These are phyloP conservation scores for Cucurbitaria berberidis DNA, from an alignment of 2,329 filamentous ascomycete species.

Conservation along the genomic window DNA sequence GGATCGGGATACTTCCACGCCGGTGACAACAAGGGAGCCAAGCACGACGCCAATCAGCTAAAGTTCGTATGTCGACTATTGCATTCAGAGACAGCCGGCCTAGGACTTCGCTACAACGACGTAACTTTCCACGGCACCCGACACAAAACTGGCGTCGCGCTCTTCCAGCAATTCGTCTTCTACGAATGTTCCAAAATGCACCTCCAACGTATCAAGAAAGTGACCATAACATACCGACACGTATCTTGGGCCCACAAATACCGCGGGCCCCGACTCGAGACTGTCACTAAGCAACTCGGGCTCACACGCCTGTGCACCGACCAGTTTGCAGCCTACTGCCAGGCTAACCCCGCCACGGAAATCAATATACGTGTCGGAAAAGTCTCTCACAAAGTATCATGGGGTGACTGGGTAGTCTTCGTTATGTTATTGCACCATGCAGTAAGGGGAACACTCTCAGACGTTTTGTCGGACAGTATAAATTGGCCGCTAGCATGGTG, in stretches of 20 bases:
- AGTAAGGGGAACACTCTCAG: not conserved
- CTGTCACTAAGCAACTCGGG: too few species aligned
- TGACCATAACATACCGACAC: not conserved
- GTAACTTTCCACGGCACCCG: not conserved
- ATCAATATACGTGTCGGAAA: not conserved
- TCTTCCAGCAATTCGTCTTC: not conserved
- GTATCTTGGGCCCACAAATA: too few species aligned
- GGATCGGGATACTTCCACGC: not conserved
- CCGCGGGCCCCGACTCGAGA: too few species aligned
- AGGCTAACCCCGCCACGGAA: not conserved
- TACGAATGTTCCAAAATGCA: not conserved
- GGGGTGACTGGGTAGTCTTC: not conserved
- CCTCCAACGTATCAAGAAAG: not conserved
- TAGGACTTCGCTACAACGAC: not conserved
- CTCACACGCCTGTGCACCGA: not conserved
- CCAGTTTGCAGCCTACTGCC: not conserved
- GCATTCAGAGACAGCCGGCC: not conserved
- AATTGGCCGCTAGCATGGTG: too few species aligned
- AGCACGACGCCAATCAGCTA: not conserved
- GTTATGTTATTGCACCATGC: not conserved
- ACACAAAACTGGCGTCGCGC: not conserved
- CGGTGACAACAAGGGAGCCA: not conserved
- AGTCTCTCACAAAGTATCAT: too few species aligned
- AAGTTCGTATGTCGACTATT: not conserved
- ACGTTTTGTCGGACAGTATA: not conserved